phyloP scores from a whole-genome alignment of 257 asterid genomes.

The Cynanchum wilfordii region DNA sequence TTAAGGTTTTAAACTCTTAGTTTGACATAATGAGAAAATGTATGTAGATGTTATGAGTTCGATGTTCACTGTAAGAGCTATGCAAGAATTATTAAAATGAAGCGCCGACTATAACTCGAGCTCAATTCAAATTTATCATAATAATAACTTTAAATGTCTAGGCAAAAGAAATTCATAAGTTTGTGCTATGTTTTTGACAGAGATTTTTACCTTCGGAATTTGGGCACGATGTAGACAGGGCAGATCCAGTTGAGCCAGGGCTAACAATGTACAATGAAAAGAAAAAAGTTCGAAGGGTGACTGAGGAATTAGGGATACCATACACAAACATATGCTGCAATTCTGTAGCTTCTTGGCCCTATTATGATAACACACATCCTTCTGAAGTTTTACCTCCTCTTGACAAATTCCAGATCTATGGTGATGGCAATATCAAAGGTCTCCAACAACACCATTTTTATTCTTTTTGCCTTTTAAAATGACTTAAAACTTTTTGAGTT shows the following conservation, averaged over 20 bases:
- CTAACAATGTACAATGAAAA: slow-evolving; percentile 32
- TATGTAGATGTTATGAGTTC: no score
- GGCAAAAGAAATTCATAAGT: no score
- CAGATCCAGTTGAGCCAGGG: slow-evolving; percentile 37
- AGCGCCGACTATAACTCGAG: no score
- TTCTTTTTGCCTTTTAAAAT: no score
- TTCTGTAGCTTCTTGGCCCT: slow-evolving; percentile 39
- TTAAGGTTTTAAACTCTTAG: no score
- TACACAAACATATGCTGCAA: slow-evolving; percentile 36
- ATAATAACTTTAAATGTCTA: no score
- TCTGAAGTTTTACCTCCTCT: slow-evolving; percentile 31
- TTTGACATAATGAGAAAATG: no score
- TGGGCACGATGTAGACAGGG: slow-evolving; percentile 38
- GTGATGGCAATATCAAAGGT: slow-evolving; percentile 38
- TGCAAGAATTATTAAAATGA: no score
- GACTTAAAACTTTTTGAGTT: no score
- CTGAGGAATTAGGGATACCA: slow-evolving; percentile 25
- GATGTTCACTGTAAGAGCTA: no score
- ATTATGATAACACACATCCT: slow-evolving; percentile 33
- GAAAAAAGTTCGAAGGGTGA: slow-evolving; percentile 25
- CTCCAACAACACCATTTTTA: neutral
- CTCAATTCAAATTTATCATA: no score
- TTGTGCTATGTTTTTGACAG: neutral
- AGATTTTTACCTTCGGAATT: slow-evolving; percentile 40
- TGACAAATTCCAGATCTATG: slow-evolving; percentile 33